These are phyloP conservation scores for Quercus mongolica DNA, from an alignment of 306 rosid genomes.

Conservation along the genomic window DNA sequence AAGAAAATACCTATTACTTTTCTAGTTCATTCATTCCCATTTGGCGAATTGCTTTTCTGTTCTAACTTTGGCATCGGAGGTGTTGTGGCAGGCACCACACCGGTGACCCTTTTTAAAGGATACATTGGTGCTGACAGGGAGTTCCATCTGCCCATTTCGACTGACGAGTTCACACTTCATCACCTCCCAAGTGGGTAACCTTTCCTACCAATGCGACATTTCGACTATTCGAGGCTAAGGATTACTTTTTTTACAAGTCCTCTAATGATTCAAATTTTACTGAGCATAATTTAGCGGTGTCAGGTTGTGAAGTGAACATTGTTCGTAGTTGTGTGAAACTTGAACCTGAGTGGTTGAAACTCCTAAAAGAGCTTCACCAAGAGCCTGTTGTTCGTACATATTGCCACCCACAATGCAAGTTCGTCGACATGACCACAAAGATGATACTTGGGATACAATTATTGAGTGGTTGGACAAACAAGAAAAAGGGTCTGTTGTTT, in stretches of 20 bases:
- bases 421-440: slow-evolving; percentile 4
- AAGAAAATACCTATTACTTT: too few species aligned
- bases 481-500: slow-evolving; percentile 38
- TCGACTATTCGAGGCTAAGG: background rate
- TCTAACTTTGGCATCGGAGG: too few species aligned
- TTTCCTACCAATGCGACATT: slow-evolving; percentile 5
- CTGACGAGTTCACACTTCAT: too few species aligned
- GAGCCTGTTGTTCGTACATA: slow-evolving; percentile 7
- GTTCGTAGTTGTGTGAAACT: slow-evolving; percentile 12
- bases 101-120: too few species aligned
- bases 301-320: background rate
- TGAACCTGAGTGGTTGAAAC: background rate
- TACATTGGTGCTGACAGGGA: too few species aligned
- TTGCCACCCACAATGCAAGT: slow-evolving; percentile 18
- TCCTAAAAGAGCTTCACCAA: background rate
- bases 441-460: slow-evolving; percentile 2
- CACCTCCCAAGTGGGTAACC: slow-evolving; percentile 22
- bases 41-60: too few species aligned
- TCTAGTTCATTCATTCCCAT: too few species aligned
- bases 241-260: too few species aligned
- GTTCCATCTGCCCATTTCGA: too few species aligned
- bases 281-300: background rate
- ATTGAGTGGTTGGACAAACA: slow-evolving; percentile 18
- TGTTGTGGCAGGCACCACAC: too few species aligned
- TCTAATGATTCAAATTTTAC: background rate